Conservation (phyloP, 1,139 yeast genomes). For the Yamadazyma atlantica region DNA sequence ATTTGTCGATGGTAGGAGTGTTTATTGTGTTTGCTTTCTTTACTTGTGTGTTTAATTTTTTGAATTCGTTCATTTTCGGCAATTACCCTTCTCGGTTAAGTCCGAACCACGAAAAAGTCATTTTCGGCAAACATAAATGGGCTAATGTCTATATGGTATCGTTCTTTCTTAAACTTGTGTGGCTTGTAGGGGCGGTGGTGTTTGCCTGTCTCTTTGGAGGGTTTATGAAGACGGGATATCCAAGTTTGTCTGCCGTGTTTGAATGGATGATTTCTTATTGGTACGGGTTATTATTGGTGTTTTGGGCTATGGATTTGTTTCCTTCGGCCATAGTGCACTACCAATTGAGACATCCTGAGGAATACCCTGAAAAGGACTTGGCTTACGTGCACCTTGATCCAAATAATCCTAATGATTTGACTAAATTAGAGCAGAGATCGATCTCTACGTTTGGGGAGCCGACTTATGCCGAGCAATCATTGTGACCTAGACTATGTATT, state of each 20-base stretch:
- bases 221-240: constrained; percentile 34
- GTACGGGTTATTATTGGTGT: constrained; percentile 69
- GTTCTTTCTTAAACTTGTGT: constrained; percentile 53
- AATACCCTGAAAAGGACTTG: constrained; percentile 15
- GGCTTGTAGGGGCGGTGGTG: constrained; percentile 69
- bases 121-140: constrained; percentile 40
- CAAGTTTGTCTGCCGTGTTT: constrained; percentile 54
- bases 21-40: constrained; percentile 73
- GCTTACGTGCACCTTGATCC: constrained; percentile 14
- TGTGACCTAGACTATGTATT: constrained; percentile 4
- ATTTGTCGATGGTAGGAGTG: constrained; percentile 66
- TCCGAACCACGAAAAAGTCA: constrained; percentile 42
- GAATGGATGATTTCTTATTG: constrained; percentile 87
- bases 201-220: constrained; percentile 72
- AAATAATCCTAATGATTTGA: constrained; percentile 10
- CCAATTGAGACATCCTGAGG: constrained; percentile 25
- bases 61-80: constrained; percentile 64
- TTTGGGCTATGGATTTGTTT: constrained; percentile 69
- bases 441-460: constrained; percentile 18
- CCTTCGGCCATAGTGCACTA: constrained; percentile 53
- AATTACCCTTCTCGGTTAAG: constrained; percentile 42
- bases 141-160: constrained; percentile 49
- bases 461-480: constrained; percentile 13
- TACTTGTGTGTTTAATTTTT: constrained; percentile 59
- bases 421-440: constrained; percentile 17